Percentiles rank a stretch among this genome's conserved stretches.
phyloP scores from a whole-genome alignment of 1,284 basidiomycete genomes.

The Ustilago cynodontis region DNA sequence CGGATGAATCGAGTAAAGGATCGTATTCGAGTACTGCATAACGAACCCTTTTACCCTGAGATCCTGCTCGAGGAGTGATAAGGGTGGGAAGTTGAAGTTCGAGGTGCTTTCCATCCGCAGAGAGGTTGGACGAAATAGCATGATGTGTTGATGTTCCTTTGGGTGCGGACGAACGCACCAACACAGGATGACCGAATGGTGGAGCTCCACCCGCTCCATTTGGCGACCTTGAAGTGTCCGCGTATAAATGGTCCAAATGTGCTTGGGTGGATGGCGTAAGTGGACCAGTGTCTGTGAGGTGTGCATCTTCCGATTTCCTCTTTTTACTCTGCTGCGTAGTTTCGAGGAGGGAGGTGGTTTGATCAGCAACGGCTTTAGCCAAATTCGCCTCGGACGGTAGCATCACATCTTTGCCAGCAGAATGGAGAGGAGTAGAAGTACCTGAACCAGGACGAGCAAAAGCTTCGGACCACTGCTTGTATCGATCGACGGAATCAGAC shows the following conservation, averaged over 20 bases:
- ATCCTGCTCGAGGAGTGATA: constrained; percentile 54
- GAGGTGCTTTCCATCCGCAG: constrained; percentile 49
- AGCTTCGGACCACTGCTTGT: constrained; percentile 63
- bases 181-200: constrained; percentile 48
- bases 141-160: constrained; percentile 58
- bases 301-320: constrained; percentile 22
- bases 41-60: constrained; percentile 55
- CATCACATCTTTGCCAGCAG: neutral
- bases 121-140: constrained; percentile 41
- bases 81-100: constrained; percentile 61
- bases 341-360: constrained; percentile 6
- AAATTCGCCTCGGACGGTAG: constrained; percentile 12
- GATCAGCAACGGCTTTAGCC: constrained; percentile 28
- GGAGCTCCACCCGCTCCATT: constrained; percentile 29
- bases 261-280: constrained; percentile 32
- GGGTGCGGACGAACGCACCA: constrained; percentile 52
- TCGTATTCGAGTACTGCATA: constrained; percentile 65
- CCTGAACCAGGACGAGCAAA: constrained; percentile 55
- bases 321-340: constrained; percentile 22
- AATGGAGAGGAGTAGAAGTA: constrained; percentile 40
- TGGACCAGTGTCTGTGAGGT: neutral
- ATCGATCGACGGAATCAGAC: constrained; percentile 63
- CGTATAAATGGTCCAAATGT: constrained; percentile 37
- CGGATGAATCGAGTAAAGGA: constrained; percentile 83
- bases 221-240: constrained; percentile 30